Evolutionary conservation across 2,329 filamentous ascomycete genomes (phyloP).

Genomic region (Aspergillus sp.): DNA sequence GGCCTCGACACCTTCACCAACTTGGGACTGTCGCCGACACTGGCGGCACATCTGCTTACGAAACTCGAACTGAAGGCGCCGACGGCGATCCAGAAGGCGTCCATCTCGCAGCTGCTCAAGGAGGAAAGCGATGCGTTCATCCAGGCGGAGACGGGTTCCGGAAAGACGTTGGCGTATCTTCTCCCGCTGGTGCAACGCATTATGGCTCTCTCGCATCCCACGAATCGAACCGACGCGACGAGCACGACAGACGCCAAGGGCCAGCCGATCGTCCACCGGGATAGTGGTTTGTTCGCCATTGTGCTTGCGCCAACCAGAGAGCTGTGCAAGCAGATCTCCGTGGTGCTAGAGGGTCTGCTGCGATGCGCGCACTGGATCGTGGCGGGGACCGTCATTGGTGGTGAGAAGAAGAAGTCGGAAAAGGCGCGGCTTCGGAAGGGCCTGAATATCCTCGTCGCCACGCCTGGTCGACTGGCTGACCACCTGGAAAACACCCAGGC

Average conservation of each 20-base stretch:
- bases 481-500: conserved; percentile 91
- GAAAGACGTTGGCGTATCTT: conserved; percentile 95
- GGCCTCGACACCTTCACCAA: conserved; percentile 84
- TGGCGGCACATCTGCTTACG: conserved; percentile 78
- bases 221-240: conserved; percentile 1
- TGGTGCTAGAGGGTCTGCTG: conserved; percentile 79
- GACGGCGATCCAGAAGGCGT: conserved; percentile 90
- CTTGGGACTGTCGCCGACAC: conserved; percentile 74
- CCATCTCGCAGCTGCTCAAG: conserved; percentile 75
- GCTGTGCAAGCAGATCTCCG: conserved; percentile 87
- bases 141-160: conserved; percentile 94
- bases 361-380: conserved; percentile 94
- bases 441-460: conserved; percentile 92
- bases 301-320: conserved; percentile 93
- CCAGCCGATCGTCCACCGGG: conserved; percentile 65
- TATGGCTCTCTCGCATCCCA: conserved; percentile 64
- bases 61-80: conserved; percentile 89
- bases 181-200: conserved; percentile 89
- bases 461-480: conserved; percentile 85
- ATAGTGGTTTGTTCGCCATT: conserved; percentile 89
- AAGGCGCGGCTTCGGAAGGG: conserved; percentile 93
- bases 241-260: conserved; percentile 40
- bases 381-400: conserved; percentile 76
- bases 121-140: conserved; percentile 90
- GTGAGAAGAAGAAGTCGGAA: conserved; percentile 75